Percentiles rank a stretch among this genome's conserved stretches.
phyloP scores from a whole-genome alignment of 768 basidiomycete genomes.

The Psilocybe cyanescens region DNA sequence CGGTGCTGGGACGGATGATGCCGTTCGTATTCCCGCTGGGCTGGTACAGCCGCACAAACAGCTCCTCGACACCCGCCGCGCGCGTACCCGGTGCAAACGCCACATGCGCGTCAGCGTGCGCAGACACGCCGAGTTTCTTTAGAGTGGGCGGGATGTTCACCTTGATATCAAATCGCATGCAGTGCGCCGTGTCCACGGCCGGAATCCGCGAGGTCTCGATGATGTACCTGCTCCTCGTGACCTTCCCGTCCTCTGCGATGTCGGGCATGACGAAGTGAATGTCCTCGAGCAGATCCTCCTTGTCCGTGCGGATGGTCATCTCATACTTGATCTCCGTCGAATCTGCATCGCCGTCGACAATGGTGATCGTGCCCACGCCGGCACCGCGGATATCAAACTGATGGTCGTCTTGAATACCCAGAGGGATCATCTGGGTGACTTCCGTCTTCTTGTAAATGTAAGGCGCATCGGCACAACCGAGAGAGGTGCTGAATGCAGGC shows the following conservation, averaged over 20 bases:
- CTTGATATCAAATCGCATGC: constrained; percentile 60
- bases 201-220: constrained; percentile 39
- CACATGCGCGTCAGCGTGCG: constrained; percentile 50
- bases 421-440: constrained; percentile 40
- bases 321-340: constrained; percentile 51
- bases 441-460: constrained; percentile 47
- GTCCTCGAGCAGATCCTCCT: constrained; percentile 41
- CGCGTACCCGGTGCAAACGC: constrained; percentile 49
- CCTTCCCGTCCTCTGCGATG: constrained; percentile 29
- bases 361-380: constrained; percentile 52
- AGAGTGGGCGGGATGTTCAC: constrained; percentile 54
- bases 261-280: constrained; percentile 41
- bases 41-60: constrained; percentile 48
- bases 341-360: constrained; percentile 46
- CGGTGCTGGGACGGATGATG: constrained; percentile 49
- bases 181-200: constrained; percentile 28
- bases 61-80: constrained; percentile 37
- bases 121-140: constrained; percentile 48
- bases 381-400: constrained; percentile 49
- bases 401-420: constrained; percentile 43
- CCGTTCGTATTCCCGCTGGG: constrained; percentile 32
- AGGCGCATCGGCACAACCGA: constrained; percentile 50
- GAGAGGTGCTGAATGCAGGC: constrained; percentile 56
- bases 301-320: constrained; percentile 47
- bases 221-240: constrained; percentile 39